phyloP scores from a whole-genome alignment of 2,329 filamentous ascomycete genomes.

The Paramyrothecium roridum region DNA sequence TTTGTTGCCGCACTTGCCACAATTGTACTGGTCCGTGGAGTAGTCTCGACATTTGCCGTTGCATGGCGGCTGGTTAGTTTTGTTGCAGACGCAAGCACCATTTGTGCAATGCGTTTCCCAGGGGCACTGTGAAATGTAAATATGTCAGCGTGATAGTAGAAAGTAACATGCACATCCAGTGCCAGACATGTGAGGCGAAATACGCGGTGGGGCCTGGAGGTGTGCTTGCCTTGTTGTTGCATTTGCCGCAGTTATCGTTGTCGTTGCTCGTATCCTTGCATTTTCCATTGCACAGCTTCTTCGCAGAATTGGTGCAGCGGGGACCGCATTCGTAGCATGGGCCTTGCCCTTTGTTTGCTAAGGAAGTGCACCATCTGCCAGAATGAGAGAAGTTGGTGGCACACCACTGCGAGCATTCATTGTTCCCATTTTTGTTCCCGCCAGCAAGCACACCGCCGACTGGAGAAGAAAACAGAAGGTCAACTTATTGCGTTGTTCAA shows the following conservation, averaged over 20 bases:
- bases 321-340: not conserved
- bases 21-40: not conserved
- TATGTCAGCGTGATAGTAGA: no score
- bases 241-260: not conserved
- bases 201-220: no score
- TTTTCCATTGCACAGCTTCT: not conserved
- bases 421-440: not conserved
- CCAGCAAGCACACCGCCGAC: not conserved
- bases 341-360: not conserved
- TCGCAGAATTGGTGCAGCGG: not conserved
- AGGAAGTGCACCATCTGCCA: not conserved
- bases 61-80: not conserved
- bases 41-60: not conserved
- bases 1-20: not conserved
- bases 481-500: not conserved
- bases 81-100: no score
- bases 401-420: not conserved
- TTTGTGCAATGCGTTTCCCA: no score
- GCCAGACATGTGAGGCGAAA: not conserved
- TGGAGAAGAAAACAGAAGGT: not conserved
- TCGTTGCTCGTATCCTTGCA: not conserved
- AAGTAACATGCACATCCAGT: not conserved
- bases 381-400: not conserved
- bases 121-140: no score
- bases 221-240: not conserved